Evolutionary conservation across 805 yeast species (phyloP).

Genomic region (Metschnikowia continentalis): DNA sequence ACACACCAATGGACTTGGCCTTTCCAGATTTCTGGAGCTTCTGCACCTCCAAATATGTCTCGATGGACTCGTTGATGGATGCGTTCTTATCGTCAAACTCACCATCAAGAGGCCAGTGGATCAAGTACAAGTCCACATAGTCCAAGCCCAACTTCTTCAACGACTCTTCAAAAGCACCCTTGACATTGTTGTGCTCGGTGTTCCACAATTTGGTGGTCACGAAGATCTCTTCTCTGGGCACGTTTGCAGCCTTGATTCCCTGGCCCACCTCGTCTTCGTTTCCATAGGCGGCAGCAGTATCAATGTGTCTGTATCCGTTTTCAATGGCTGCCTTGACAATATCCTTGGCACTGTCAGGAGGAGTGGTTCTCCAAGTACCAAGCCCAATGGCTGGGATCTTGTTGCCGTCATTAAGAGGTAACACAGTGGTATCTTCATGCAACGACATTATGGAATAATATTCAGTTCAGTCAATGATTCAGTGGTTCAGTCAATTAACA

Average conservation of each 20-base stretch:
- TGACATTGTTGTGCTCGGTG: slow-evolving; percentile 51
- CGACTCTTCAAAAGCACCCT: slow-evolving; percentile 53
- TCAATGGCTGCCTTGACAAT: slow-evolving; percentile 60
- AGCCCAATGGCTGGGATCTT: slow-evolving; percentile 16
- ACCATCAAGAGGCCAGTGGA: slow-evolving; percentile 53
- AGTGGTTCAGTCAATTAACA: no score
- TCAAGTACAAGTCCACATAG: slow-evolving; percentile 70
- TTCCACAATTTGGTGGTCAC: slow-evolving; percentile 71
- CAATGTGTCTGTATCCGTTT: slow-evolving; percentile 19
- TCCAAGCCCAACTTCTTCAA: slow-evolving; percentile 53
- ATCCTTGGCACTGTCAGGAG: slow-evolving; percentile 45
- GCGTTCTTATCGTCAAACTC: slow-evolving; percentile 22
- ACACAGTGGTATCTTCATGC: slow-evolving; percentile 9
- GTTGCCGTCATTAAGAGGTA: slow-evolving; percentile 13
- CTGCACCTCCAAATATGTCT: slow-evolving; percentile 35
- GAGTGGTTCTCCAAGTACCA: slow-evolving; percentile 58
- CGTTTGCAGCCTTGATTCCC: slow-evolving; percentile 13
- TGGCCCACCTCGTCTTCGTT: slow-evolving; percentile 16
- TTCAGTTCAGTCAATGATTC: not conserved
- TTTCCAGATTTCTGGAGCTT: slow-evolving; percentile 55
- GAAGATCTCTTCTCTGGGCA: slow-evolving; percentile 58
- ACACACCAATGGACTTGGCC: slow-evolving; percentile 54
- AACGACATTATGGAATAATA: slow-evolving; percentile 6
- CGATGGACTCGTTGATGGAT: slow-evolving; percentile 25
- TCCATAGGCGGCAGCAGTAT: slow-evolving; percentile 15